A percentile compares a stretch with the other conserved stretches of the same genome.
Evolutionary conservation across 208 protist genomes (phyloP).

Genomic region (Wallacemonas collosoma): DNA sequence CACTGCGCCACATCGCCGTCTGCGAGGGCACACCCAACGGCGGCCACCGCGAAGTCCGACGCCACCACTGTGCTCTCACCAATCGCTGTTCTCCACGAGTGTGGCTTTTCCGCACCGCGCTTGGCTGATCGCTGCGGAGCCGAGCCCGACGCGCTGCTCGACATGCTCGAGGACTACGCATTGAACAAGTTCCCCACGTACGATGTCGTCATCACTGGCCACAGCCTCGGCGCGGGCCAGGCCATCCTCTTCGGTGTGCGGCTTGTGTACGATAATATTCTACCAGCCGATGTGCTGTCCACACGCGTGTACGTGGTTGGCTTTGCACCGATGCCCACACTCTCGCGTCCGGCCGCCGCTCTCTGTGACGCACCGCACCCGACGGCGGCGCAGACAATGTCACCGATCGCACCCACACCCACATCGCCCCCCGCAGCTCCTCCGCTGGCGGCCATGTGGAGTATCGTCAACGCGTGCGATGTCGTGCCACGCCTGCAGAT

Average conservation of each 20-base stretch:
- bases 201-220: conserved; percentile 64
- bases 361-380: conserved; percentile 29
- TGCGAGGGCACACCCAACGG: not conserved
- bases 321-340: conserved; percentile 64
- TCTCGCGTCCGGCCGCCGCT: conserved; percentile 47
- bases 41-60: not conserved
- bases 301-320: conserved; percentile 49
- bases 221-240: conserved; percentile 72
- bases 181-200: conserved; percentile 39
- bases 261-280: conserved; percentile 29
- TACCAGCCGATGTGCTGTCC: conserved; percentile 28
- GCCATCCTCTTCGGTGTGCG: conserved; percentile 66
- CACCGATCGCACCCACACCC: no score
- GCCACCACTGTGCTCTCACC: not conserved
- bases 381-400: not conserved
- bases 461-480: conserved; percentile 56
- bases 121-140: not conserved
- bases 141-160: conserved; percentile 33
- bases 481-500: conserved; percentile 65
- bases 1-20: no score
- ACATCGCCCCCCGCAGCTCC: no score
- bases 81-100: not conserved
- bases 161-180: conserved; percentile 40
- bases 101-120: not conserved
- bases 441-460: conserved; percentile 32